Evolutionary conservation across 106 monocot genomes (phyloP).

Genomic region (Vanilla planifolia): DNA sequence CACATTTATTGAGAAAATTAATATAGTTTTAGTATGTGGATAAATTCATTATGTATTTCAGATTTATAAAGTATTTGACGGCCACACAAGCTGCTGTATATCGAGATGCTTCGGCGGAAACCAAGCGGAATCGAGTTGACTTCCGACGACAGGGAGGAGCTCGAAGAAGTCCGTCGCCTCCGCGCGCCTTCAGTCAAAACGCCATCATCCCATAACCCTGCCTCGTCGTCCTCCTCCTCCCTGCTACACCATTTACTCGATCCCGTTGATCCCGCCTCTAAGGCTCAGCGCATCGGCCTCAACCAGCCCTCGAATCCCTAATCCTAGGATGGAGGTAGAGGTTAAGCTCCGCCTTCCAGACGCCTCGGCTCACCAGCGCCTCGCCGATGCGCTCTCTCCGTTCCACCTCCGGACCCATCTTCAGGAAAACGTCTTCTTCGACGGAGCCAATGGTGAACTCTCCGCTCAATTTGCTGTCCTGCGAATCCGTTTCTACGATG

Average conservation of each 20-base stretch:
- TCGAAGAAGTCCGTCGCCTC: conserved; percentile 9
- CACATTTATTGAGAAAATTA: too few relatives aligned
- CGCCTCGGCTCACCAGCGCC: conserved; percentile 67
- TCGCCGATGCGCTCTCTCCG: conserved; percentile 57
- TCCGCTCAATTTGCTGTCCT: conserved; percentile 49
- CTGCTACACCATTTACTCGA: conserved; percentile 4
- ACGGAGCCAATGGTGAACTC: conserved; percentile 54
- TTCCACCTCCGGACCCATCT: conserved; percentile 68
- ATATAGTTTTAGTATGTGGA: too few relatives aligned
- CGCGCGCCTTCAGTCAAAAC: background rate
- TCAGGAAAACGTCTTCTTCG: conserved; percentile 95
- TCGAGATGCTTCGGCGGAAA: conserved; percentile 9
- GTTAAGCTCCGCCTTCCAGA: conserved; percentile 89
- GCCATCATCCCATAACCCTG: background rate
- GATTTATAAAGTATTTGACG: too few relatives aligned
- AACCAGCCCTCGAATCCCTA: background rate
- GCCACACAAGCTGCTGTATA: too few relatives aligned
- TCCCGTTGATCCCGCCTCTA: conserved; percentile 4
- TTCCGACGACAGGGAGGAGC: conserved; percentile 4
- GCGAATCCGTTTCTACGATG: conserved; percentile 81
- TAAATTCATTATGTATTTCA: too few relatives aligned
- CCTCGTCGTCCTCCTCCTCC: background rate
- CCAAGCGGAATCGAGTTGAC: conserved; percentile 4
- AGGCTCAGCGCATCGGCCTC: conserved; percentile 9
- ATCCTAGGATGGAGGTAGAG: conserved; percentile 76